Evolutionary conservation across 495 filamentous ascomycete genomes (phyloP), one percentile per base, ranked within the genome.

Genomic region (Platismatia glauca): DNA sequence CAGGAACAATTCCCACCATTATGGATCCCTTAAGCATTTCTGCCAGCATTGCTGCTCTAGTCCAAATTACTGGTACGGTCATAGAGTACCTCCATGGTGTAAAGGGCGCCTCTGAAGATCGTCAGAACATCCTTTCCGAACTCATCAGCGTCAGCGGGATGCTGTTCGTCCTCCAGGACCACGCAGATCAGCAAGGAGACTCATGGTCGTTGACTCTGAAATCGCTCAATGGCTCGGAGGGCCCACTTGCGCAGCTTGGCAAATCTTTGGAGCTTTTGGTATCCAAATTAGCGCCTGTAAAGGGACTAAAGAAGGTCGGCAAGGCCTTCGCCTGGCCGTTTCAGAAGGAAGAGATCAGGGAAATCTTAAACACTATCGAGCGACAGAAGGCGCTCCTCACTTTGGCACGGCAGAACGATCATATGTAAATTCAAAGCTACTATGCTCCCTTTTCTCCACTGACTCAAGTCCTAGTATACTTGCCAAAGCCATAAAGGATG

Each of bases 361-460:
- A 24, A 3, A 37, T 66, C 8, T 27, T 66, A 6, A 22, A 0
- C 31, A 48, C 53, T 6, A 56, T 66, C 35, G 64, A 66, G 46
- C 64, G 64, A 33, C 64, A 59, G 24, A 66, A 66, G 43, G 7
- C 13, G 4, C 41, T 63, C 38, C 57, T 66, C 35, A 55, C 18
- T 34, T 39, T 66, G 11, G 60, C 64, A 3, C 39, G 35, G 15
- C 60, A 62, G 39, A 63, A 66, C 9, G 59, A 66, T 20, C 46
- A 62, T 20, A 61, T 65, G 34, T 35, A 35, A 4, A 5, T 35
- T 9, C 9, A 35, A 4, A 4, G 34, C 34, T 35, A 35, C 34
- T 35, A 35, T 35, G 34, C 34, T 9, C 34, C 34, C 9, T 35
- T 4, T 35, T 5, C 9, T 35, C 34, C 9, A 35, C 34, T 35